These are phyloP conservation scores for Ophiobolus disseminans DNA, from an alignment of 2,329 filamentous ascomycete species.

Conservation along the genomic window DNA sequence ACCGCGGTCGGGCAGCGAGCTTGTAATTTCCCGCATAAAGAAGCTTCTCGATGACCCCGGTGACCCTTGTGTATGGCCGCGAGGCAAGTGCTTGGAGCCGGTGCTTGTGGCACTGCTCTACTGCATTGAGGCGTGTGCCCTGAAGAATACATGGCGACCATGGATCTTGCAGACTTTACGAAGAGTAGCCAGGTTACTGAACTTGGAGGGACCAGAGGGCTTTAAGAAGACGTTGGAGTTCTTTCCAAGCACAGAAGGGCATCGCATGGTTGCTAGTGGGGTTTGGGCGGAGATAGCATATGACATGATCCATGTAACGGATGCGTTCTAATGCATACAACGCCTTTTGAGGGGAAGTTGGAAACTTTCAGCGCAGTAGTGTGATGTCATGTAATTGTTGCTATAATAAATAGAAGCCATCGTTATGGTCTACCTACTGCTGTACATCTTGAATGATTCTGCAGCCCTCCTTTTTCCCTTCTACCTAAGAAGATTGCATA, in stretches of 20 bases:
- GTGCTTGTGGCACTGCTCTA: constrained; percentile 27
- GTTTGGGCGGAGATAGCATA: constrained; percentile 22
- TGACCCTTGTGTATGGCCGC: constrained; percentile 23
- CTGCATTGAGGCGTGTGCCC: constrained; percentile 22
- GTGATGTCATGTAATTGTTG: too few relatives aligned
- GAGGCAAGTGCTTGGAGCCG: constrained; percentile 23
- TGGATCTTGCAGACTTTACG: constrained; percentile 19
- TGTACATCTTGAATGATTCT: too few relatives aligned
- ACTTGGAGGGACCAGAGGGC: constrained; percentile 21
- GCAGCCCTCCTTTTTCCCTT: too few relatives aligned
- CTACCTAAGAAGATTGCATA: too few relatives aligned
- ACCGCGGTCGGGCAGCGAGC: constrained; percentile 7
- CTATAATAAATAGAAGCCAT: too few relatives aligned
- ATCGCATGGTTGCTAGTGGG: constrained; percentile 4
- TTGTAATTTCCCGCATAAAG: constrained; percentile 14
- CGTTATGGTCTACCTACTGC: too few relatives aligned
- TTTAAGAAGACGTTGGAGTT: constrained; percentile 24
- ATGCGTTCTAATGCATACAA: too few relatives aligned
- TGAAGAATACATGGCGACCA: constrained; percentile 14
- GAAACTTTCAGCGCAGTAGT: too few relatives aligned
- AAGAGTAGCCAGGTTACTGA: constrained; percentile 17
- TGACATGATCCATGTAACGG: not conserved
- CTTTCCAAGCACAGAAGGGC: constrained; percentile 22
- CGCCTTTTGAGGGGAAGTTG: too few relatives aligned
- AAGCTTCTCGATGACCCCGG: constrained; percentile 13